A percentile compares a stretch with the other conserved stretches of the same genome.
Evolutionary conservation across 176 grass and related monocot species (phyloP).

Genomic region (Triticum turgidum): DNA sequence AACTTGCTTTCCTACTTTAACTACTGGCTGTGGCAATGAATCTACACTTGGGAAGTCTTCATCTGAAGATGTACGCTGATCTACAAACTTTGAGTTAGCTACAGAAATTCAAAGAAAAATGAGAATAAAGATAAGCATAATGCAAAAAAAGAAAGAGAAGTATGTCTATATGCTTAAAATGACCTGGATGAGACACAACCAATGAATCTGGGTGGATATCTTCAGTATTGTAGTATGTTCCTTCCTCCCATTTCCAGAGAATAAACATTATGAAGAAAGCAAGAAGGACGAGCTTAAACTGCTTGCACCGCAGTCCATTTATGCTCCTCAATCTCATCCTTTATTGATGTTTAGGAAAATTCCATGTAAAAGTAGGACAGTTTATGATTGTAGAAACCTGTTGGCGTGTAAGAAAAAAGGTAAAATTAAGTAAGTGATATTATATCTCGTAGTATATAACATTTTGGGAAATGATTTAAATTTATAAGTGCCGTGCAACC

Average conservation of each 20-base stretch:
- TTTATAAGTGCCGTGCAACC: background rate
- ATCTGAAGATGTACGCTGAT: conserved; percentile 62
- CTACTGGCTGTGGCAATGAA: conserved; percentile 33
- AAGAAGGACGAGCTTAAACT: conserved; percentile 67
- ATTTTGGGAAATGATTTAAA: background rate
- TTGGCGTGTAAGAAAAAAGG: conserved; percentile 25
- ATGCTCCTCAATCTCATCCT: conserved; percentile 78
- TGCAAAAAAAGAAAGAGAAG: conserved; percentile 11
- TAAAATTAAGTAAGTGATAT: background rate
- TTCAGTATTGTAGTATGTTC: conserved; percentile 44
- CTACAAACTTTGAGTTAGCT: conserved; percentile 42
- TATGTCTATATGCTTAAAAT: conserved; percentile 14
- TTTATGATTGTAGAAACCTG: conserved; percentile 6
- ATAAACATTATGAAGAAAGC: conserved; percentile 65
- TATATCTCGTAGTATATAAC: background rate
- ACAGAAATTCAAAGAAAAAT: conserved; percentile 26
- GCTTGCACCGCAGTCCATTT: conserved; percentile 85
- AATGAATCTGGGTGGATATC: conserved; percentile 53
- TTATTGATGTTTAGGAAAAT: conserved; percentile 42
- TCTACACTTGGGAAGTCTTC: conserved; percentile 73
- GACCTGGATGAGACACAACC: conserved; percentile 66
- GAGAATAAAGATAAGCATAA: conserved; percentile 26
- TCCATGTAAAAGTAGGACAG: conserved; percentile 22
- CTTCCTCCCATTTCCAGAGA: conserved; percentile 93
- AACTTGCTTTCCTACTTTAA: conserved; percentile 42